phyloP scores from a whole-genome alignment of 2,329 filamentous ascomycete species.

The Xylaria sp. region DNA sequence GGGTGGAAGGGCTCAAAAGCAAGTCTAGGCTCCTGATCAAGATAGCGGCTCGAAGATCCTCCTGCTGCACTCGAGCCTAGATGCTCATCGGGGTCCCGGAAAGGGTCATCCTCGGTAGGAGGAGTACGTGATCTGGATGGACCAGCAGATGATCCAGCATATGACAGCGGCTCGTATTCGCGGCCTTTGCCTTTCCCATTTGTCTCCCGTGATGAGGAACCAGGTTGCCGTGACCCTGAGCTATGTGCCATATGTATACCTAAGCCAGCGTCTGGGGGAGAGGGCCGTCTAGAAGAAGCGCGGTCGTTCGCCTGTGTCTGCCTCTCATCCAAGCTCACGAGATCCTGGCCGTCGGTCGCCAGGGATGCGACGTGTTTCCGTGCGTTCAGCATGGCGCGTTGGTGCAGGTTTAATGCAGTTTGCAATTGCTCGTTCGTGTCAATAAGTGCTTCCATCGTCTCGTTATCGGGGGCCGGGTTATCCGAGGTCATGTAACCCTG shows the following conservation, averaged over 20 bases:
- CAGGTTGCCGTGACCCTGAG: constrained; percentile 40
- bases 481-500: constrained; percentile 86
- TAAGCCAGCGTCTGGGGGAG: constrained; percentile 32
- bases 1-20: constrained; percentile 52
- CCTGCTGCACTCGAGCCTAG: constrained; percentile 40
- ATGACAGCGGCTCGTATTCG: constrained; percentile 48
- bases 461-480: constrained; percentile 85
- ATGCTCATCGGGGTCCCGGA: constrained; percentile 50
- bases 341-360: constrained; percentile 45
- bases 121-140: constrained; percentile 49
- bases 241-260: constrained; percentile 41
- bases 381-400: constrained; percentile 77
- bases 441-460: constrained; percentile 92
- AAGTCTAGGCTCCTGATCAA: constrained; percentile 45
- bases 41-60: constrained; percentile 40
- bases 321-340: constrained; percentile 42
- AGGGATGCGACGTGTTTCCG: constrained; percentile 64
- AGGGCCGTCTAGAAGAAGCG: constrained; percentile 23
- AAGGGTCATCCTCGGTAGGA: constrained; percentile 49
- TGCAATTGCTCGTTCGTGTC: constrained; percentile 94
- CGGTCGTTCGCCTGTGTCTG: constrained; percentile 25
- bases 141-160: constrained; percentile 40
- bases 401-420: constrained; percentile 83
- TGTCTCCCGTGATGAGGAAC: constrained; percentile 43
- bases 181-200: constrained; percentile 47